These are phyloP conservation scores for Saksenaea oblongispora DNA, from an alignment of 371 early-diverging fungal species.

Conservation along the genomic window DNA sequence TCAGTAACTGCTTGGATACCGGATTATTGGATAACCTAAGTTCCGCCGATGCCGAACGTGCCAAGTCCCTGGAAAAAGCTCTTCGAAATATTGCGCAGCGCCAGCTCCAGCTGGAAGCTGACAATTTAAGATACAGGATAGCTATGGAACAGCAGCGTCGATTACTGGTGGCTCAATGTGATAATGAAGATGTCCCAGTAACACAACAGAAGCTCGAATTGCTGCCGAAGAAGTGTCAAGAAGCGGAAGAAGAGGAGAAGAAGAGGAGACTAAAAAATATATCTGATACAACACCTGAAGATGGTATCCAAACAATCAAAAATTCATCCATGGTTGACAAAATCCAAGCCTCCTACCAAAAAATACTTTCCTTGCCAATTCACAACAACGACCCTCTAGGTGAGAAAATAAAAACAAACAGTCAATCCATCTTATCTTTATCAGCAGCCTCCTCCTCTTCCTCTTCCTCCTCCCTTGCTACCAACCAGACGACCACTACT, in stretches of 20 bases:
- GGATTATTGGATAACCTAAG: conserved; percentile 14
- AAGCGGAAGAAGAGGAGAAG: conserved; percentile 5
- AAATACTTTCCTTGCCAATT: conserved; percentile 20
- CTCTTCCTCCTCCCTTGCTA: conserved; percentile 16
- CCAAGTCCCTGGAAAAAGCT: conserved; percentile 25
- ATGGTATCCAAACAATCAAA: conserved; percentile 32
- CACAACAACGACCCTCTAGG: conserved; percentile 8
- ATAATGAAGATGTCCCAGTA: conserved; percentile 17
- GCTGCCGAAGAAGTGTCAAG: not conserved
- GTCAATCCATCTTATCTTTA: not conserved
- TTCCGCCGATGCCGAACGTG: conserved; percentile 17
- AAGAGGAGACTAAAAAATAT: not conserved
- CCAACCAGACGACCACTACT: not conserved
- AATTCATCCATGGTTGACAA: conserved; percentile 39
- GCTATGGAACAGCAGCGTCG: conserved; percentile 47
- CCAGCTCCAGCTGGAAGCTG: conserved; percentile 40
- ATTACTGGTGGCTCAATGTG: conserved; percentile 21
- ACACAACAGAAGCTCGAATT: conserved; percentile 12
- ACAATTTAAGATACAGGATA: conserved; percentile 43
- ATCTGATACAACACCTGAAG: conserved; percentile 27
- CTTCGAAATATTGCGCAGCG: conserved; percentile 41
- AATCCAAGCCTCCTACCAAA: conserved; percentile 30
- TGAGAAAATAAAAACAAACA: not conserved
- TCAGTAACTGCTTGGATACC: conserved; percentile 18
- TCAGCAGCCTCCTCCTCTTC: not conserved